These are phyloP conservation scores for Cyberlindnera suaveolens DNA, from an alignment of 805 yeast genomes.

Conservation along the genomic window DNA sequence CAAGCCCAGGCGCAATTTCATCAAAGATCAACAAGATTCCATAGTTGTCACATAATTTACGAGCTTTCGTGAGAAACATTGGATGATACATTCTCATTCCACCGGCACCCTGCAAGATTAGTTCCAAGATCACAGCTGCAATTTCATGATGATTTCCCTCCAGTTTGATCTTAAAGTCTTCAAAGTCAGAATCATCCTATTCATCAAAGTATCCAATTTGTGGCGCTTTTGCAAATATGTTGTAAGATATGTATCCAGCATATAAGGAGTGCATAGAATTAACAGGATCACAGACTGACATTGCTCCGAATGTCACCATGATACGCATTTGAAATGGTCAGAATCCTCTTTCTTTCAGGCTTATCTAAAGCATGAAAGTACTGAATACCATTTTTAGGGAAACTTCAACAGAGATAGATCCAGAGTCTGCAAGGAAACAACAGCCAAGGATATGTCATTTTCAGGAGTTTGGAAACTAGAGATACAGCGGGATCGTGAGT, in stretches of 20 bases:
- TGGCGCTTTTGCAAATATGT: conserved; percentile 25
- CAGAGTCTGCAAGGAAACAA: conserved; percentile 23
- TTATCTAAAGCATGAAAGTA: conserved; percentile 22
- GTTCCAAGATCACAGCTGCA: conserved; percentile 32
- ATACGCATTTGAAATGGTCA: conserved; percentile 30
- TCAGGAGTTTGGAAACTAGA: conserved; percentile 25
- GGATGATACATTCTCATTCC: conserved; percentile 31
- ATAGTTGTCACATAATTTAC: conserved; percentile 25
- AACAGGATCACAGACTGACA: conserved; percentile 31
- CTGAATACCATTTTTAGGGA: conserved; percentile 31
- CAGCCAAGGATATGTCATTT: conserved; percentile 24
- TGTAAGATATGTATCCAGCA: conserved; percentile 25
- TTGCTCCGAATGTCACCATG: conserved; percentile 36
- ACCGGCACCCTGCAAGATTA: conserved; percentile 35
- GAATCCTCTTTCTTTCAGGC: conserved; percentile 21
- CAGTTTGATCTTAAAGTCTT: conserved; percentile 24
- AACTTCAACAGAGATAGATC: conserved; percentile 33
- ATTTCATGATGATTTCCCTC: conserved; percentile 25
- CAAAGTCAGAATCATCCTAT: conserved; percentile 23
- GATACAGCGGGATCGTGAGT: conserved; percentile 26
- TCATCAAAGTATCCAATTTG: conserved; percentile 5
- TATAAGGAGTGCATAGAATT: conserved; percentile 29
- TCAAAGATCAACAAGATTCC: conserved; percentile 29
- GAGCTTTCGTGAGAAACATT: conserved; percentile 26
- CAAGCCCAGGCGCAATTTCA: conserved; percentile 26